A percentile compares a stretch with the other conserved stretches of the same genome.
Evolutionary conservation across 2,329 filamentous ascomycete species (phyloP).

Genomic region (Aureobasidium sp.): DNA sequence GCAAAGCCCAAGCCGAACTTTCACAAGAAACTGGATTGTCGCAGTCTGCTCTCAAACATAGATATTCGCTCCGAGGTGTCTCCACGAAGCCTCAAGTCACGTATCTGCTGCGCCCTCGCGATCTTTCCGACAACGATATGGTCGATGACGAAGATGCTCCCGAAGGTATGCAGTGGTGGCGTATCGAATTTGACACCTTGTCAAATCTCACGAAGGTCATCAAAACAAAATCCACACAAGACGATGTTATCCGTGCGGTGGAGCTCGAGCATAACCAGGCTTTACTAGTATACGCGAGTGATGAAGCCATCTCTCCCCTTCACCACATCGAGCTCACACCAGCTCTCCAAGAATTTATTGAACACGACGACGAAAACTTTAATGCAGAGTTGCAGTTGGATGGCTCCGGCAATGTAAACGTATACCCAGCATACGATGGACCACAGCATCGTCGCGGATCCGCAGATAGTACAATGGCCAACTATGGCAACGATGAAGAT

Average conservation of each 20-base stretch:
- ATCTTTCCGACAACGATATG: slow-evolving; percentile 23
- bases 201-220: slow-evolving; percentile 34
- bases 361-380: slow-evolving; percentile 24
- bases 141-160: slow-evolving; percentile 30
- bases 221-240: slow-evolving; percentile 32
- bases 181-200: slow-evolving; percentile 44
- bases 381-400: slow-evolving; percentile 19
- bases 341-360: slow-evolving; percentile 22
- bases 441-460: slow-evolving; percentile 11
- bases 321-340: slow-evolving; percentile 8
- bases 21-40: slow-evolving; percentile 23
- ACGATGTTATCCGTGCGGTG: slow-evolving; percentile 46
- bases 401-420: slow-evolving; percentile 5
- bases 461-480: slow-evolving; percentile 18
- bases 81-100: slow-evolving; percentile 52
- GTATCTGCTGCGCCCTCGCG: slow-evolving; percentile 45
- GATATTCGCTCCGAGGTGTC: slow-evolving; percentile 52
- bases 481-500: slow-evolving; percentile 16
- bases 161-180: slow-evolving; percentile 48
- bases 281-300: slow-evolving; percentile 54
- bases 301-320: slow-evolving; percentile 27
- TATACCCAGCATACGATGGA: slow-evolving; percentile 15
- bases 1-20: slow-evolving; percentile 25
- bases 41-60: slow-evolving; percentile 33
- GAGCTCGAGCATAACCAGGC: slow-evolving; percentile 47